Evolutionary conservation across 805 yeast genomes (phyloP), one percentile per base, ranked within the genome.

Genomic region (Candida suzukii): DNA sequence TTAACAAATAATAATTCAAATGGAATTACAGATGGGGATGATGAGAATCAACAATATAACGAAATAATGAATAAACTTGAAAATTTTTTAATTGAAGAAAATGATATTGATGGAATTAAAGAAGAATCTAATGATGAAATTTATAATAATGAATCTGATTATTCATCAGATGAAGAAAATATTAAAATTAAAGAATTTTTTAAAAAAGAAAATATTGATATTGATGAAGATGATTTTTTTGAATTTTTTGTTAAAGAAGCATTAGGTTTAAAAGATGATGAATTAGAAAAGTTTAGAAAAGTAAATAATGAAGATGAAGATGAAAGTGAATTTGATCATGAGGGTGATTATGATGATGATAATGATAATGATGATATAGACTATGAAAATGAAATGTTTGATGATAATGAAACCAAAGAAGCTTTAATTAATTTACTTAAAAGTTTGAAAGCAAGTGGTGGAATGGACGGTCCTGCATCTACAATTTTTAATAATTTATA

Each of bases 201-300:
- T 32, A 42, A 52, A n/a, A 35, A 51, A 1, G 66, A 65, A 39
- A 61, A 61, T 11, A 54, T 67, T 16, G 73, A 66, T 40, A 74
- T 80, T 9, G 78, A 76, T 50, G 85, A 79, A 48, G 87, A 80
- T 52, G 87, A 81, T 50, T 81, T 81, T 52, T 76, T 80, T 49
- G 88, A 81, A 52, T 80, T 67, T 49, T 77, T 78, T 52, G 60
- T 76, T 12, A 68, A 69, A 41, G 73, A 78, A 25, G 85, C 79
- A 0, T 49, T 80, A 21, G 66, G 75, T 19, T 41, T 79, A 45
- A 53, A 66, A 0, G 67, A 70, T 16, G 71, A 67, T 5, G 74
- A 76, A 17, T 49, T 79, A 10, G 73, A 66, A 29, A 47, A 56
- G 8, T 60, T 62, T 40, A 56, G 53, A 30, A 28, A 31, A 8